Conservation (phyloP, 805 yeast species). For the Saccharomycopsis sp. region DNA sequence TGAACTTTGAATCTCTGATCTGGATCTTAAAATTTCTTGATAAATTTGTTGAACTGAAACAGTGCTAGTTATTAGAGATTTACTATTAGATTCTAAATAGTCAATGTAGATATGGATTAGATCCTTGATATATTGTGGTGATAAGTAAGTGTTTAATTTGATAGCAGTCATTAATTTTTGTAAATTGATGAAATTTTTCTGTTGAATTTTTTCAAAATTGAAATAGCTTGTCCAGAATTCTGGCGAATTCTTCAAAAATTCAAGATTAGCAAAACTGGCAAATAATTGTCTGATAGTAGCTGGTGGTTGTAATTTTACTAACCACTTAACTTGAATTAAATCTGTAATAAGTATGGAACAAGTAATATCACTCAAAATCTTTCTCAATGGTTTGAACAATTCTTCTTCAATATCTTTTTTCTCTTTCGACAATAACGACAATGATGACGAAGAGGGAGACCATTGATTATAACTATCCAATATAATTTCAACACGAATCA, state of each 20-base stretch:
- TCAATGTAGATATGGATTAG: conserved; percentile 34
- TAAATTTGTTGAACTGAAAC: conserved; percentile 1
- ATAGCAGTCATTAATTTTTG: conserved; percentile 39
- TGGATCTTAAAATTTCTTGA: conserved; percentile 11
- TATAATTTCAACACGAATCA: not conserved
- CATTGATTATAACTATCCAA: conserved; percentile 1
- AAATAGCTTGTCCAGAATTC: conserved; percentile 54
- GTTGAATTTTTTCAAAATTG: conserved; percentile 43
- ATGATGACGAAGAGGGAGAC: not conserved
- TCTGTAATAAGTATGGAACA: conserved; percentile 1
- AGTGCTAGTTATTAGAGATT: not conserved
- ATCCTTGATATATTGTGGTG: conserved; percentile 40
- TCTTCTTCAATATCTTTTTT: not conserved
- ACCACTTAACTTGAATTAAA: conserved; percentile 2
- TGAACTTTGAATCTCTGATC: conserved; percentile 14
- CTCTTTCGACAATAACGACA: too few relatives aligned
- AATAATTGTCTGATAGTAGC: not conserved
- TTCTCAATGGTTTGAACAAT: not conserved
- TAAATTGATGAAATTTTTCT: conserved; percentile 39
- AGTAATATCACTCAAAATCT: conserved; percentile 3
- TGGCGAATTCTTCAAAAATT: conserved; percentile 32
- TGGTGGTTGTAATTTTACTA: not conserved
- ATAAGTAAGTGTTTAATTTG: conserved; percentile 39
- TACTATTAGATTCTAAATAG: conserved; percentile 28
- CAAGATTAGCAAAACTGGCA: not conserved